Evolutionary conservation across 2,329 filamentous ascomycete species (phyloP), one percentile per base, ranked within the genome.

Genomic region (Parastagonospora avenae): DNA sequence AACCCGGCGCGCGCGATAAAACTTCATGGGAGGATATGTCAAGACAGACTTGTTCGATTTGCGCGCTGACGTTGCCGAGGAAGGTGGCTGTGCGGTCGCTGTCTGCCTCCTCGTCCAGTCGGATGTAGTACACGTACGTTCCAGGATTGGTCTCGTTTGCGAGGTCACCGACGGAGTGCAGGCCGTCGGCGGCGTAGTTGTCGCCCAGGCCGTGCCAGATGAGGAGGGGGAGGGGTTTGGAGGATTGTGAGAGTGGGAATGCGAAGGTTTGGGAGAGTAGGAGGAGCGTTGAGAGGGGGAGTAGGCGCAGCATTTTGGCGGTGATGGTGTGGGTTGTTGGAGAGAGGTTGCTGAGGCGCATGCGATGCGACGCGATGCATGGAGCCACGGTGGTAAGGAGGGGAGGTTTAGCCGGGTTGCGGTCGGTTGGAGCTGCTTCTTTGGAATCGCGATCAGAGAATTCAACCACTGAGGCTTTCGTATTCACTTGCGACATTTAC

Each of bases 161-260:
- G 42, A 97, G 82, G n/a, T 82, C 77, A 57, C 84, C 89, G 29
- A 96, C 82, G 46, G 80, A 74, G 62, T 85, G 82, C 48, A 97
- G 81, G 50, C 92, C 92, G 1, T 92, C 87, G 57, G 85, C 84
- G 45, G 85, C 83, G 77, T 87, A 95, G 72, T 87, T 83, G 75
- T 94, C 90, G 64, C 85, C 85, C n/a, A 87, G 77, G 50, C 86
- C 94, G 74, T 99, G 94, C 94, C 94, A 99, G 76, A 99, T 90
- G 52, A 99, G 83, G 31, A 99, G 81, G 1, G 94, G 94, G 28
- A 97, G 91, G 8, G 61, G 71, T 50, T 64, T 49, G 35, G 52
- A 57, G 29, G 37, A 33, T 8, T 33, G 44, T n/a, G 48, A 19
- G 37, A 51, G 45, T 7, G 63, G 62, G 24, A 55, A 57, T 16